phyloP scores from a whole-genome alignment of 2,329 filamentous ascomycete species.

The Allantophomopsis lycopodina region DNA sequence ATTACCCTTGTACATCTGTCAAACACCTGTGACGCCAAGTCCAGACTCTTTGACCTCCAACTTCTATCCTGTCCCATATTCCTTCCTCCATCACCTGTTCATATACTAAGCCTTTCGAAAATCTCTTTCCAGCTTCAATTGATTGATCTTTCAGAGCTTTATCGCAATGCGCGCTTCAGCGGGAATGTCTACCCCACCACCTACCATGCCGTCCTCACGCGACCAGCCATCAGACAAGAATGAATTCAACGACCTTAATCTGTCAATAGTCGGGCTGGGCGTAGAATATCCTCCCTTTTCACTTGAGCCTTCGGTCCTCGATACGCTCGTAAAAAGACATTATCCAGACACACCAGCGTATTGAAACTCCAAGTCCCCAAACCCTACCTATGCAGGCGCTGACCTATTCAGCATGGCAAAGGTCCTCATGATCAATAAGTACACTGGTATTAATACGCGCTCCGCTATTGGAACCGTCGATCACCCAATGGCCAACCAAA shows the following conservation, averaged over 20 bases:
- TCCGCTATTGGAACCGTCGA: slow-evolving; percentile 47
- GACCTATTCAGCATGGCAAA: slow-evolving; percentile 35
- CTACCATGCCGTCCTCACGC: slow-evolving; percentile 4
- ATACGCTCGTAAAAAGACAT: slow-evolving; percentile 37
- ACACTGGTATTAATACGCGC: slow-evolving; percentile 48
- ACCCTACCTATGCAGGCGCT: slow-evolving; percentile 1
- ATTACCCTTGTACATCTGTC: no score
- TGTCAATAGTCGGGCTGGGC: slow-evolving; percentile 46
- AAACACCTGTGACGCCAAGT: no score
- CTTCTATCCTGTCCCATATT: no score
- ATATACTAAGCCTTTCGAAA: no score
- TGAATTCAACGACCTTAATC: slow-evolving; percentile 31
- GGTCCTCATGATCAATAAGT: slow-evolving; percentile 47
- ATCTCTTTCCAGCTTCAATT: no score
- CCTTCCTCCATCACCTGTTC: no score
- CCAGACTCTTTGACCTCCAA: no score
- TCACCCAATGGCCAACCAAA: slow-evolving; percentile 46
- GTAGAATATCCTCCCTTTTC: slow-evolving; percentile 44
- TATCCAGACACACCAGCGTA: slow-evolving; percentile 47
- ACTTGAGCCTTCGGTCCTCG: slow-evolving; percentile 34
- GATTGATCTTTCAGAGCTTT: no score
- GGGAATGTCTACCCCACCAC: neutral
- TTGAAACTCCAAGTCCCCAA: slow-evolving; percentile 7
- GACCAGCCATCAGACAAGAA: slow-evolving; percentile 2
- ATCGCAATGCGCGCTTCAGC: no score